Evolutionary conservation across 352 stramenopile genomes (phyloP), one percentile per base, ranked within the genome.

Genomic region (Pythium rishiriense): DNA sequence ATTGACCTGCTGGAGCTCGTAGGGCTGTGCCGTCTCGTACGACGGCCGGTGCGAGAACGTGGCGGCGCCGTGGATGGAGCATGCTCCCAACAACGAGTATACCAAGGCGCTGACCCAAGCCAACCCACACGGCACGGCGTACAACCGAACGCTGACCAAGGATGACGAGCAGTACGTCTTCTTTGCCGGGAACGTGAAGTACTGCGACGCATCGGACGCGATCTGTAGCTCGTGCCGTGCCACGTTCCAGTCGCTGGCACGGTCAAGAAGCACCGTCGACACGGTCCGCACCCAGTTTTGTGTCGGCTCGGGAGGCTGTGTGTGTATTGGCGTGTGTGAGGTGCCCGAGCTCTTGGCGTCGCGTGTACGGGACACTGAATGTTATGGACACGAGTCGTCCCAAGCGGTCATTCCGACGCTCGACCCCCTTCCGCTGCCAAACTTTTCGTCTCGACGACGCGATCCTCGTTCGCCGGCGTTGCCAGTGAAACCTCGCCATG

Each of bases 241-340:
- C 10, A 33, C 19, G 3, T 41, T 62, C 42, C 19, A 14, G 1
- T 14, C 17, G 35, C 29, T 63, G 52, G 1, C 65, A 62, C 26
- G 56, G 14, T 47, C 39, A 10, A 7, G 21, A 17, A 4, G 21
- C 7, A 49, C 52, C 10, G 24, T 39, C 17, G 15, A 58, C 15
- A 1, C 12, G 52, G 39, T 55, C 4, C 47, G n/a, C 5, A 53
- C 47, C 11, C 35, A 53, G 33, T 68, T 68, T 39, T 68, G 61
- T 37, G 45, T 56, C 21, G 61, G 61, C 22, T 12, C 28, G 4
- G 17, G 43, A 4, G 52, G 31, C 41, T 67, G 60, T 49, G 51
- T 67, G 43, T 67, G 60, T 22, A 50, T 67, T 26, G 60, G 24
- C 1, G 42, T 51, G 17, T 68, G 61, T 39, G 61, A 68, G 31